A percentile compares a stretch with the other conserved stretches of the same genome.
phyloP scores from a whole-genome alignment of 768 basidiomycete genomes.

The Tylopilus rubrobrunneus region DNA sequence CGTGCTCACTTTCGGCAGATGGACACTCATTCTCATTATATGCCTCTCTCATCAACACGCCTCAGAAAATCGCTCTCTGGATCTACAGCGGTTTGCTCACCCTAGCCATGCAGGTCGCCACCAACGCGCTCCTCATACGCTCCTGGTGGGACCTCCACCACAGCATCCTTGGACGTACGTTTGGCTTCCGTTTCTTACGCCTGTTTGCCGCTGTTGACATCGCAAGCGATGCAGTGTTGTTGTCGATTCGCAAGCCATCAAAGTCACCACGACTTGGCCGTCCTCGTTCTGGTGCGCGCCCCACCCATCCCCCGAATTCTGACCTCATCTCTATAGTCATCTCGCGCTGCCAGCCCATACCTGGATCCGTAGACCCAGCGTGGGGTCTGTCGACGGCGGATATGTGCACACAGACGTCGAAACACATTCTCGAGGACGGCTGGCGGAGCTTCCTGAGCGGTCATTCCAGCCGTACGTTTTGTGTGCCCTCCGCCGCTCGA shows the following conservation, averaged over 20 bases:
- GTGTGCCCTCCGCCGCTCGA: no score
- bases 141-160: conserved; percentile 90
- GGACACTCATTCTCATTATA: neutral
- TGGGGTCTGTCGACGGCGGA: conserved; percentile 68
- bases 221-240: conserved; percentile 45
- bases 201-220: neutral
- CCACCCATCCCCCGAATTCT: neutral
- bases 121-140: conserved; percentile 62
- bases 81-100: conserved; percentile 55
- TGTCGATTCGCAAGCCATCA: conserved; percentile 78
- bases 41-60: neutral
- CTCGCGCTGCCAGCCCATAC: conserved; percentile 55
- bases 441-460: conserved; percentile 92
- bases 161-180: conserved; percentile 35
- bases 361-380: conserved; percentile 59
- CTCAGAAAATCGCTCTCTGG: conserved; percentile 38
- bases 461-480: conserved; percentile 72
- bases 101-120: conserved; percentile 55
- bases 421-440: conserved; percentile 62
- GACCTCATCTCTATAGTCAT: conserved; percentile 17
- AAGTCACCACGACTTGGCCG: conserved; percentile 75
- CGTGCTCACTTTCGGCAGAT: no score
- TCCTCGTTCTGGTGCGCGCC: conserved; percentile 68
- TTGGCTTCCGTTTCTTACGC: neutral
- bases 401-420: conserved; percentile 74